phyloP scores from a whole-genome alignment of 179 eudicot species.

The Heliamphora pulchella region DNA sequence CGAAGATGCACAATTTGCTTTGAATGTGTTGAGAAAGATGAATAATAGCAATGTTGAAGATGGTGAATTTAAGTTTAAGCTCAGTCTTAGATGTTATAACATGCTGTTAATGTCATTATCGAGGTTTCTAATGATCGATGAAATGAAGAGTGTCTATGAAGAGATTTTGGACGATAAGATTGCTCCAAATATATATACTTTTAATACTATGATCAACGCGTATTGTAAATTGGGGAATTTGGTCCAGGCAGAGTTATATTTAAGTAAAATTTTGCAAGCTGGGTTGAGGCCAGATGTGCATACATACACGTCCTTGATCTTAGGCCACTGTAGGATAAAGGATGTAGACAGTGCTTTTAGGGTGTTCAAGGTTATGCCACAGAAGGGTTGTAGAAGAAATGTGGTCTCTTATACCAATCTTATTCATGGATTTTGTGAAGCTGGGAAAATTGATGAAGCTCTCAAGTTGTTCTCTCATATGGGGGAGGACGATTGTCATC shows the following conservation, averaged over 20 bases:
- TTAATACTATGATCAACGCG: constrained; percentile 56
- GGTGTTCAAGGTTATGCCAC: constrained; percentile 48
- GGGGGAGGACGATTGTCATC: constrained; percentile 44
- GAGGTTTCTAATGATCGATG: constrained; percentile 54
- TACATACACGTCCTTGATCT: constrained; percentile 58
- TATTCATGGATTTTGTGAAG: constrained; percentile 68
- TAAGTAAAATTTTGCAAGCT: constrained; percentile 46
- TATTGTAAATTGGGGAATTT: constrained; percentile 63
- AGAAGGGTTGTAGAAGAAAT: constrained; percentile 53
- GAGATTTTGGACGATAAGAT: constrained; percentile 49
- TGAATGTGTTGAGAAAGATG: constrained; percentile 34
- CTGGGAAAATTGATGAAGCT: constrained; percentile 52
- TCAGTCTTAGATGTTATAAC: constrained; percentile 49
- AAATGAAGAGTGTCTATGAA: constrained; percentile 43
- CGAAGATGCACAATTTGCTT: constrained; percentile 35
- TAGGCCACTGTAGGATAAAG: constrained; percentile 64
- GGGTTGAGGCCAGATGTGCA: constrained; percentile 62
- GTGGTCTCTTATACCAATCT: constrained; percentile 66
- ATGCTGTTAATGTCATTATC: constrained; percentile 48
- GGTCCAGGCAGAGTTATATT: constrained; percentile 39
- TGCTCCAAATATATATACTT: constrained; percentile 61
- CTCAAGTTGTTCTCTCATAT: constrained; percentile 40
- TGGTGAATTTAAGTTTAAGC: constrained; percentile 33
- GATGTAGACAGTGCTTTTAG: constrained; percentile 49
- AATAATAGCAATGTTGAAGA: constrained; percentile 22